Evolutionary conservation across 495 filamentous ascomycete genomes (phyloP), one percentile per base, ranked within the genome.

Genomic region (Jackrogersella multiformis): DNA sequence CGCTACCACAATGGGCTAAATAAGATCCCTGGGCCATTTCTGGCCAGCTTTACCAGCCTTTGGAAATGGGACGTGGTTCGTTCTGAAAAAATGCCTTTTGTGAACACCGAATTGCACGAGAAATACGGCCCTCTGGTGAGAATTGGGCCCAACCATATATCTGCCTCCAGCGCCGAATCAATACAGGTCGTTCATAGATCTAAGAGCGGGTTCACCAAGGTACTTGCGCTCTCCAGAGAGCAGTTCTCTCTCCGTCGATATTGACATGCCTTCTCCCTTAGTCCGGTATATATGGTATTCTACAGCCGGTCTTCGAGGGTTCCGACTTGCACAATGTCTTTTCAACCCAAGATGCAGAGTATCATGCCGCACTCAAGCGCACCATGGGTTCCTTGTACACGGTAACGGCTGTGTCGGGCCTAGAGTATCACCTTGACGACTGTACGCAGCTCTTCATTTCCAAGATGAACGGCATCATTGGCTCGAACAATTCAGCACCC

Each of bases 121-220:
- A 64, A 69, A 8, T 64, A 64, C 21, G 68, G 74, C 9, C 61
- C 72, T 9, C 46, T 73, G 5, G 70, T 76, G 1, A 64, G 74
- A 5, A 71, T 76, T 16, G 72, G 72, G 1, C 74, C 74, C 8
- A 67, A 65, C 24, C 71, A 76, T 39, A 26, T 76, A 5, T 74
- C 74, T 4, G 23, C 38, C 23, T 45, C 66, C 1, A 66, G 61
- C 1, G 30, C 66, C 6, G 62, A 69, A 3, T 62, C 66, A 20
- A 36, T 69, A 13, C 56, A 53, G 13, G 20, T 55, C 7, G 51
- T 69, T 34, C 56, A 69, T 21, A 28, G 20, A 18, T 66, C 51
- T 4, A 41, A 51, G 23, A 30, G 41, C 13, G 52, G 36, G 9
- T 64, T 57, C 26, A 34, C 39, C 13, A 49, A 49, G 21, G 45